phyloP scores from a whole-genome alignment of 495 filamentous ascomycete genomes.

The Penicillium atrosanguineum region DNA sequence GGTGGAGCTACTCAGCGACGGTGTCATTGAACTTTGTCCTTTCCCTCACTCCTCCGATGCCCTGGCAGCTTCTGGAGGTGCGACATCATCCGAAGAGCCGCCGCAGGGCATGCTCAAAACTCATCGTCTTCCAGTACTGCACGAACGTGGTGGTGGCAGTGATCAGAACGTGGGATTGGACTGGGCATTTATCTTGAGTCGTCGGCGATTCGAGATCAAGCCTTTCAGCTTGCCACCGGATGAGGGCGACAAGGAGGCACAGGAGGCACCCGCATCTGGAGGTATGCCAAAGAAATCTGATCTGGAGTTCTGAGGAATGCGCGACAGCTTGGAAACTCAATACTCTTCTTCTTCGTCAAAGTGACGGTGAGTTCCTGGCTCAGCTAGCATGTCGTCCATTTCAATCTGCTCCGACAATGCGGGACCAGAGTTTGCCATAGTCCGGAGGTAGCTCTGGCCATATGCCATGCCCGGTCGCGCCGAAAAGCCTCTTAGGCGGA shows the following conservation, averaged over 20 bases:
- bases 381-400: slow-evolving; percentile 57
- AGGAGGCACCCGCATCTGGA: slow-evolving; percentile 48
- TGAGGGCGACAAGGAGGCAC: slow-evolving; percentile 72
- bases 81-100: slow-evolving; percentile 61
- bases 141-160: slow-evolving; percentile 81
- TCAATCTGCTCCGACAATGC: slow-evolving; percentile 65
- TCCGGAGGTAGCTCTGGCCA: slow-evolving; percentile 54
- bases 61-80: slow-evolving; percentile 51
- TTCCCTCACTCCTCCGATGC: slow-evolving; percentile 68
- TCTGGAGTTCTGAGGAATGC: slow-evolving; percentile 62
- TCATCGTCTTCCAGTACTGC: slow-evolving; percentile 77
- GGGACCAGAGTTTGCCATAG: slow-evolving; percentile 50
- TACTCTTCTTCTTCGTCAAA: slow-evolving; percentile 39
- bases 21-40: slow-evolving; percentile 83
- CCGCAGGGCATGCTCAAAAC: slow-evolving; percentile 84
- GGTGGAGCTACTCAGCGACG: slow-evolving; percentile 83
- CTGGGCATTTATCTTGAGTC: slow-evolving; percentile 83
- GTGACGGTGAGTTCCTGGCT: slow-evolving; percentile 29
- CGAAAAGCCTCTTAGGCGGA: slow-evolving; percentile 40
- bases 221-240: slow-evolving; percentile 87
- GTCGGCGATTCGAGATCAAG: slow-evolving; percentile 79
- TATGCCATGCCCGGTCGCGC: slow-evolving; percentile 44
- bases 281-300: slow-evolving; percentile 61
- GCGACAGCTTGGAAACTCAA: background rate
- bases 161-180: slow-evolving; percentile 72